These are phyloP conservation scores for Talaromyces amestolkiae DNA, from an alignment of 2,329 filamentous ascomycete species.

Conservation along the genomic window DNA sequence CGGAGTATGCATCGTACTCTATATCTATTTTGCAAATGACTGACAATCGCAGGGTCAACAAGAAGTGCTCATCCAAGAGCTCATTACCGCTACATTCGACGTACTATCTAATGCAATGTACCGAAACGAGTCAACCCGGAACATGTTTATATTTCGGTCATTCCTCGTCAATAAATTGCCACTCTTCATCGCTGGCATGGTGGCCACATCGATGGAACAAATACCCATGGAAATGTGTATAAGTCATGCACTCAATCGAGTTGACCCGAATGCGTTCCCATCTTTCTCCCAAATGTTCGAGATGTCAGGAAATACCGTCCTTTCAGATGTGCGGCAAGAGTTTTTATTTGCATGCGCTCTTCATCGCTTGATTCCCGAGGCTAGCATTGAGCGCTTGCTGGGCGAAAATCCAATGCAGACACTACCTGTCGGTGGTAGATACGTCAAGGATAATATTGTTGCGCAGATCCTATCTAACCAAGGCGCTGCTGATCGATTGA, in stretches of 20 bases:
- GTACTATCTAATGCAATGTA: slow-evolving; percentile 84
- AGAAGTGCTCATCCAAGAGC: slow-evolving; percentile 72
- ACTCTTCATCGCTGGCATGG: slow-evolving; percentile 57
- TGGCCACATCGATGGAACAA: slow-evolving; percentile 56
- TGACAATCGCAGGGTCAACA: slow-evolving; percentile 62
- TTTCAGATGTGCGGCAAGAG: slow-evolving; percentile 70
- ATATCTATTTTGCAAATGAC: neutral
- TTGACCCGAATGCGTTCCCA: slow-evolving; percentile 63
- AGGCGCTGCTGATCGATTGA: slow-evolving; percentile 70
- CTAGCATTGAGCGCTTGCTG: slow-evolving; percentile 73
- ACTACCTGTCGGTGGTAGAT: slow-evolving; percentile 69
- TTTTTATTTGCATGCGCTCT: slow-evolving; percentile 90
- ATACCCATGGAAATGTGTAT: slow-evolving; percentile 64
- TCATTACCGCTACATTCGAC: slow-evolving; percentile 87
- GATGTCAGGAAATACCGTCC: slow-evolving; percentile 56
- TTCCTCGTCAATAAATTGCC: slow-evolving; percentile 78
- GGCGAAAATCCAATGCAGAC: slow-evolving; percentile 82
- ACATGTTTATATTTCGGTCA: slow-evolving; percentile 72
- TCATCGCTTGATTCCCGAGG: slow-evolving; percentile 76
- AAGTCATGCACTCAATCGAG: slow-evolving; percentile 61
- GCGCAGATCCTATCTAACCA: slow-evolving; percentile 74
- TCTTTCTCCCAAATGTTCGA: slow-evolving; percentile 64
- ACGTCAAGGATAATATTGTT: slow-evolving; percentile 74
- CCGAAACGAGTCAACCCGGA: slow-evolving; percentile 59
- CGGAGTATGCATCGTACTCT: slow-evolving; percentile 53